A percentile compares a stretch with the other conserved stretches of the same genome.
These are phyloP conservation scores for Amaranthus cruentus DNA, from an alignment of 148 eudicot species.

Conservation along the genomic window DNA sequence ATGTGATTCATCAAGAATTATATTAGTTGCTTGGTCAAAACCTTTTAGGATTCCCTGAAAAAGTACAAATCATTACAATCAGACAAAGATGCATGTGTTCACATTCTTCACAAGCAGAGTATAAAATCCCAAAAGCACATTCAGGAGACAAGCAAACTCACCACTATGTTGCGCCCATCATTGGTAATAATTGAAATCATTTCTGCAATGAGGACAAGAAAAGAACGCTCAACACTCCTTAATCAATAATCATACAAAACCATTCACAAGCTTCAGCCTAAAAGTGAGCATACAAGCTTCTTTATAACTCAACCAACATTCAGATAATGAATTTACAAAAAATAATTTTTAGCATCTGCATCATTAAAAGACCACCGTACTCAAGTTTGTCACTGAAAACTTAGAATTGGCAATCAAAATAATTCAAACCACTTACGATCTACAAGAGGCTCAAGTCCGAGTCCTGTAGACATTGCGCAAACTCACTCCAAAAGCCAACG, in stretches of 20 bases:
- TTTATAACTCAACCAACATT: neutral
- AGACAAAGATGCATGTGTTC: slow-evolving; percentile 8
- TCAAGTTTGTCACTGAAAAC: neutral
- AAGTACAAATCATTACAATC: slow-evolving; percentile 7
- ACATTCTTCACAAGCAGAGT: neutral
- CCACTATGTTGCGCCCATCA: slow-evolving; percentile 95
- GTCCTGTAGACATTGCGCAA: slow-evolving; percentile 54
- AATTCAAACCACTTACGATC: slow-evolving; percentile 55
- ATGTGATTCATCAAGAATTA: slow-evolving; percentile 95
- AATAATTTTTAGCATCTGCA: neutral
- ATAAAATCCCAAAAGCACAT: neutral
- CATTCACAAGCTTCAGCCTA: too few species aligned
- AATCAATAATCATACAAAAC: too few species aligned
- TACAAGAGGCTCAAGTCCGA: slow-evolving; percentile 77
- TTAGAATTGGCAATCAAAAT: neutral
- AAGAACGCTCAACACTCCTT: neutral
- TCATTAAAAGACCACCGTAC: neutral
- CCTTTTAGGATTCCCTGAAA: slow-evolving; percentile 80
- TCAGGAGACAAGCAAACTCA: slow-evolving; percentile 33
- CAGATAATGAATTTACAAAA: neutral
- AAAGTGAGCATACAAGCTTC: neutral
- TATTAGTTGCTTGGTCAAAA: slow-evolving; percentile 89
- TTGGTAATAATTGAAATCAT: slow-evolving; percentile 80
- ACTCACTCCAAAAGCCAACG: slow-evolving; percentile 16
- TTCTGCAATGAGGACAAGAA: slow-evolving; percentile 39